Evolutionary conservation across 257 asterid species (phyloP).

Genomic region (Mentha longifolia): DNA sequence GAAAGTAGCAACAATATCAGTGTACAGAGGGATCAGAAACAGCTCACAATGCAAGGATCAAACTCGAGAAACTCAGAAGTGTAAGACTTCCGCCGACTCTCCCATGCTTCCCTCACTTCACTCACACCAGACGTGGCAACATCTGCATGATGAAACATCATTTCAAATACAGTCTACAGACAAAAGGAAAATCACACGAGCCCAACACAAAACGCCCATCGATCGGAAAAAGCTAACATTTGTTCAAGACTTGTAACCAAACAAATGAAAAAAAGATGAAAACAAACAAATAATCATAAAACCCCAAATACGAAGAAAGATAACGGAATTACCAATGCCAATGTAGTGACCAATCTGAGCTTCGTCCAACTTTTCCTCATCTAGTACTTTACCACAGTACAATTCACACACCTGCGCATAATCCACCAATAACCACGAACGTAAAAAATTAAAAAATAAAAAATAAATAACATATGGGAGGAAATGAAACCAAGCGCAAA

Average conservation of each 20-base stretch:
- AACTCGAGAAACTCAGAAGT: conserved; percentile 83
- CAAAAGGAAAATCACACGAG: not conserved
- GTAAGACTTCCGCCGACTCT: conserved; percentile 88
- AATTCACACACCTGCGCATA: conserved; percentile 74
- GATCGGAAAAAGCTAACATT: not conserved
- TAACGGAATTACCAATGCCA: conserved; percentile 68
- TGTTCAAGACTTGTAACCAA: conserved; percentile 21
- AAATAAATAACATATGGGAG: no score
- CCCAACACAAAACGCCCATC: not conserved
- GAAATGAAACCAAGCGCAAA: not conserved
- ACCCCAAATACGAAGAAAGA: not conserved
- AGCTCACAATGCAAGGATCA: conserved; percentile 90
- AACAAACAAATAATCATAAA: not conserved
- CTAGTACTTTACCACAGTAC: conserved; percentile 83
- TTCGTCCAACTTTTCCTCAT: conserved; percentile 86
- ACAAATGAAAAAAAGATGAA: not conserved
- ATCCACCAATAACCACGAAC: conserved; percentile 5
- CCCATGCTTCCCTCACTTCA: conserved; percentile 90
- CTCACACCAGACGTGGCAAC: conserved; percentile 70
- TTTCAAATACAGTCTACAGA: conserved; percentile 4
- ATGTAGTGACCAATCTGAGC: conserved; percentile 97
- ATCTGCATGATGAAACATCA: conserved; percentile 50
- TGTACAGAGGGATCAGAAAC: conserved; percentile 18
- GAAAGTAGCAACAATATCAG: conserved; percentile 20
- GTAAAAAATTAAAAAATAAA: no score